A percentile compares a stretch with the other conserved stretches of the same genome.
phyloP scores from a whole-genome alignment of 768 basidiomycete species.

The Suillus ampliporus region DNA sequence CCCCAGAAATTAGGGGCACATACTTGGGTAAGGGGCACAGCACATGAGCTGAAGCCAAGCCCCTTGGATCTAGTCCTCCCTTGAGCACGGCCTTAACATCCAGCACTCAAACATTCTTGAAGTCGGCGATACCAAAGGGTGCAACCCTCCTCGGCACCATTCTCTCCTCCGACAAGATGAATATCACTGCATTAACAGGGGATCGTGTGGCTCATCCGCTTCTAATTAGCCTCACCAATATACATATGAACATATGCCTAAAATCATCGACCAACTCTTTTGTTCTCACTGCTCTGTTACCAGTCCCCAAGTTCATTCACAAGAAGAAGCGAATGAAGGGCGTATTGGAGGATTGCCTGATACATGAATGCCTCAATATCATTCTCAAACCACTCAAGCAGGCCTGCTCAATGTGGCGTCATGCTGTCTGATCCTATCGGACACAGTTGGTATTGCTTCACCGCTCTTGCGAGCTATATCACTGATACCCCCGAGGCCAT shows the following conservation, averaged over 20 bases:
- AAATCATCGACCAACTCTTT: slow-evolving; percentile 35
- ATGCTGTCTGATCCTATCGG: too few species aligned
- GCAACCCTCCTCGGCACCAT: slow-evolving; percentile 31
- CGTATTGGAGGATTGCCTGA: slow-evolving; percentile 24
- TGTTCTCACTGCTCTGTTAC: slow-evolving; percentile 31
- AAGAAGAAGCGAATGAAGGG: slow-evolving; percentile 20
- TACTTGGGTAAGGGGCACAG: slow-evolving; percentile 1
- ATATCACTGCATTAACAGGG: slow-evolving; percentile 37
- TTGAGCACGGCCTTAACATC: too few species aligned
- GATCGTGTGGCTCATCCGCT: slow-evolving; percentile 35
- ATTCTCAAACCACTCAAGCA: slow-evolving; percentile 22
- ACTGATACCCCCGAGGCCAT: too few species aligned
- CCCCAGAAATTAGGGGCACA: too few species aligned
- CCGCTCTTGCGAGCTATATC: too few species aligned
- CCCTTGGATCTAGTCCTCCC: too few species aligned
- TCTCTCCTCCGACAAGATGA: slow-evolving; percentile 39
- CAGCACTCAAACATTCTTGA: not conserved
- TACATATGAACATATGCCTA: slow-evolving; percentile 30
- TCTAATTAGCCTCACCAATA: slow-evolving; percentile 37
- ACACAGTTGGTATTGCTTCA: too few species aligned
- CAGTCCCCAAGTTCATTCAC: slow-evolving; percentile 19
- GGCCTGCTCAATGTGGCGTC: slow-evolving; percentile 19
- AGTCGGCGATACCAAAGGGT: slow-evolving; percentile 23
- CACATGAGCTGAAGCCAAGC: too few species aligned
- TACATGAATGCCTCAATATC: slow-evolving; percentile 25